Evolutionary conservation across 805 yeast species (phyloP), one percentile per base, ranked within the genome.

Genomic region (Candida arabinofermentans): DNA sequence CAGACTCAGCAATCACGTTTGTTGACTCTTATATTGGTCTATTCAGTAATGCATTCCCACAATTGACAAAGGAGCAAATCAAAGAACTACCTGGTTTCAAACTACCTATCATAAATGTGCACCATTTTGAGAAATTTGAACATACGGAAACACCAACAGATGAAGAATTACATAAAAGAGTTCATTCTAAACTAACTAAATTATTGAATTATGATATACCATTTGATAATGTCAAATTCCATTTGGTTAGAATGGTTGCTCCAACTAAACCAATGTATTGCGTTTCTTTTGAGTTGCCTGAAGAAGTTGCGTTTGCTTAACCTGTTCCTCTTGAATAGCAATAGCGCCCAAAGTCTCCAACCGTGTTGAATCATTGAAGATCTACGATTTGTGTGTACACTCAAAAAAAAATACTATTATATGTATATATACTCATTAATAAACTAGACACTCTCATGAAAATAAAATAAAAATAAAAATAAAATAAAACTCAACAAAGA

Each of bases 211-310:
- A 57, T 52, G 67, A 75, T 0, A 64, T 78, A 8, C 73, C 78
- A 0, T 66, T 78, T 12, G 70, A 70, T 3, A 58, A 66, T 0
- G 63, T 85, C 29, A 56, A 64, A 0, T 85, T 91, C 64, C 98
- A 91, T 56, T 67, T 83, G 49, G 99, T 93, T 8, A 79, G 99
- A 58, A 83, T 81, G 59, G 99, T 93, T 7, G 91, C 99, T 1
- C 99, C 99, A 4, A 87, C 97, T 5, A 93, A 93, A 58, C 91
- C 91, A 26, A 93, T 93, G 99, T 90, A 77, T 59, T 88, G 97
- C 64, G 85, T 88, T 3, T 71, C 89, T 6, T 90, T 90, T 63
- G 62, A 63, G 54, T 70, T 93, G 24, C 95, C 95, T 0, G 72
- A 70, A 50, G 78, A 73, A 43, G 79, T 83, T 40, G 87, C 85